phyloP scores from a whole-genome alignment of 2,329 filamentous ascomycete species.

The Colletotrichum phormii region DNA sequence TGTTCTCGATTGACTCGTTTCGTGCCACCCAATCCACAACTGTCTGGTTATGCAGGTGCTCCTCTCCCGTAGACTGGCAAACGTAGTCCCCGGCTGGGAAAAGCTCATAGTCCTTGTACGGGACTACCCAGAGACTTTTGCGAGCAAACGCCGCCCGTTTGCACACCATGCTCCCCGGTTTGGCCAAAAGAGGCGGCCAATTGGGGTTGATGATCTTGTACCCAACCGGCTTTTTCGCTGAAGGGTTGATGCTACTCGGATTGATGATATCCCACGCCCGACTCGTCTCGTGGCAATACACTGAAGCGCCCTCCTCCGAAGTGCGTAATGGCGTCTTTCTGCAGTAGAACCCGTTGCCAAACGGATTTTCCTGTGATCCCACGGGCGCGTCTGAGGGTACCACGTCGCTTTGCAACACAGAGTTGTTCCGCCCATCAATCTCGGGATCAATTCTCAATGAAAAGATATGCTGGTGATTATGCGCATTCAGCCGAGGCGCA shows the following conservation, averaged over 20 bases:
- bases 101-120: conserved; percentile 11
- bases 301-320: conserved; percentile 39
- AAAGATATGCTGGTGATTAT: conserved; percentile 70
- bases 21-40: conserved; percentile 12
- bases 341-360: conserved; percentile 78
- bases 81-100: conserved; percentile 17
- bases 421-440: conserved; percentile 64
- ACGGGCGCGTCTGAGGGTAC: conserved; percentile 69
- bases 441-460: conserved; percentile 42
- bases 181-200: conserved; percentile 16
- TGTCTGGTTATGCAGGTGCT: conserved; percentile 61
- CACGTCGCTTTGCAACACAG: conserved; percentile 79
- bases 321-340: conserved; percentile 43
- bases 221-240: conserved; percentile 53
- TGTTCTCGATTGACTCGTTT: conserved; percentile 63
- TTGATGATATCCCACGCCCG: conserved; percentile 52
- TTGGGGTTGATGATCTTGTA: conserved; percentile 33
- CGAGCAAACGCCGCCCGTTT: conserved; percentile 21
- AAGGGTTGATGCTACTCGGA: conserved; percentile 61
- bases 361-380: conserved; percentile 76
- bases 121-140: conserved; percentile 13
- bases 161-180: conserved; percentile 17
- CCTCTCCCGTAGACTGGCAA: conserved; percentile 3
- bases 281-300: conserved; percentile 38
- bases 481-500: conserved; percentile 61